phyloP scores from a whole-genome alignment of 768 basidiomycete genomes.

The Trametes gibbosa region DNA sequence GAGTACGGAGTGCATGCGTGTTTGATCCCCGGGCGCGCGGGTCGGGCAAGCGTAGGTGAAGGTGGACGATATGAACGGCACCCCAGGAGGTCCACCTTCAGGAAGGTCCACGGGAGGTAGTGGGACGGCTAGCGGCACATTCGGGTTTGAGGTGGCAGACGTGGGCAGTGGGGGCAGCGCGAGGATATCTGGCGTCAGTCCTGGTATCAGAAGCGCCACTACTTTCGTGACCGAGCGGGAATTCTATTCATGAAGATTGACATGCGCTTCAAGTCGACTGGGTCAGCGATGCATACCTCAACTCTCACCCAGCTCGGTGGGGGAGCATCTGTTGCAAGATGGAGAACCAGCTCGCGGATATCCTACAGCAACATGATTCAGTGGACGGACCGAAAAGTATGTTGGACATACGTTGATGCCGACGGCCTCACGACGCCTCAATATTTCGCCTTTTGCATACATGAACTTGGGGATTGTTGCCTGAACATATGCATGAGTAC shows the following conservation, averaged over 20 bases:
- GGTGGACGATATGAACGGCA: constrained; percentile 69
- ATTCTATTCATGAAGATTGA: constrained; percentile 49
- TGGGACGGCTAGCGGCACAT: constrained; percentile 49
- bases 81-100: constrained; percentile 25
- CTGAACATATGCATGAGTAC: constrained; percentile 29
- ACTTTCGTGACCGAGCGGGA: constrained; percentile 70
- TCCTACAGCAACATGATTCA: constrained; percentile 49
- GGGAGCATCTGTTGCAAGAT: constrained; percentile 79
- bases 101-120: constrained; percentile 37
- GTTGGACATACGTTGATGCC: constrained; percentile 63
- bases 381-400: neutral
- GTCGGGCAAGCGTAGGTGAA: constrained; percentile 96
- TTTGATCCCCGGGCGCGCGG: constrained; percentile 85
- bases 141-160: constrained; percentile 56
- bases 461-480: constrained; percentile 69
- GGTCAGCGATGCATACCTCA: constrained; percentile 50
- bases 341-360: constrained; percentile 80
- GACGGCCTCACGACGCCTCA: constrained; percentile 68
- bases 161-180: constrained; percentile 70
- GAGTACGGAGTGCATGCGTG: constrained; percentile 81
- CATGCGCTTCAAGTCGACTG: neutral
- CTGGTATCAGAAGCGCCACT: constrained; percentile 81
- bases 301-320: constrained; percentile 84
- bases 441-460: constrained; percentile 76
- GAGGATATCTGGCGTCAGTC: constrained; percentile 73